phyloP scores from a whole-genome alignment of 805 yeast genomes.

The Kodamaea kaohsiungensis region DNA sequence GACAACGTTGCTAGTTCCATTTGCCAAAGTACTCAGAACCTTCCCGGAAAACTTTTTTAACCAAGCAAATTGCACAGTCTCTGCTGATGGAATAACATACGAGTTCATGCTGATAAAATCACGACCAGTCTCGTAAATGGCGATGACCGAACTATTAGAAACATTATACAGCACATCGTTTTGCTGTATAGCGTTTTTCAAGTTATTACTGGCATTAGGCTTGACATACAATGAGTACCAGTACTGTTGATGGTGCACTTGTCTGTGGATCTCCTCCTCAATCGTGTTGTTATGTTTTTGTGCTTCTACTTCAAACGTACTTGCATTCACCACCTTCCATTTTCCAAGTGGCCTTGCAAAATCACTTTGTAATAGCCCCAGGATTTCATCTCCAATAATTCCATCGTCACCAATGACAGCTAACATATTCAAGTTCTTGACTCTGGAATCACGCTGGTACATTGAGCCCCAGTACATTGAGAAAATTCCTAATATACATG shows the following conservation, averaged over 20 bases:
- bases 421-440: constrained; percentile 35
- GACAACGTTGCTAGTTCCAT: constrained; percentile 15
- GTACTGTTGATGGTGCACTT: constrained; percentile 29
- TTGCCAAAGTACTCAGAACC: background rate
- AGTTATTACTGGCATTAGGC: constrained; percentile 28
- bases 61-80: constrained; percentile 34
- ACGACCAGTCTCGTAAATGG: constrained; percentile 62
- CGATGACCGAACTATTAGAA: constrained; percentile 32
- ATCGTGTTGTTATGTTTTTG: constrained; percentile 16
- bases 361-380: background rate
- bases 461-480: constrained; percentile 45
- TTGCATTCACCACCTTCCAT: constrained; percentile 17
- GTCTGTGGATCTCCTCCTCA: constrained; percentile 18
- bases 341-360: constrained; percentile 14
- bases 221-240: constrained; percentile 32
- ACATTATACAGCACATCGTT: constrained; percentile 33
- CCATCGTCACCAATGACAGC: constrained; percentile 36
- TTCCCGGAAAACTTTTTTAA: constrained; percentile 22
- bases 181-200: constrained; percentile 39
- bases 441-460: constrained; percentile 29
- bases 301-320: constrained; percentile 14
- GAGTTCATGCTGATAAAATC: constrained; percentile 52
- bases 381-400: background rate
- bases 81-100: constrained; percentile 44
- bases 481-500: constrained; percentile 30